Base-by-base conservation (phyloP, 2,329 filamentous ascomycete species). In the Whalleya microplaca region DNA sequence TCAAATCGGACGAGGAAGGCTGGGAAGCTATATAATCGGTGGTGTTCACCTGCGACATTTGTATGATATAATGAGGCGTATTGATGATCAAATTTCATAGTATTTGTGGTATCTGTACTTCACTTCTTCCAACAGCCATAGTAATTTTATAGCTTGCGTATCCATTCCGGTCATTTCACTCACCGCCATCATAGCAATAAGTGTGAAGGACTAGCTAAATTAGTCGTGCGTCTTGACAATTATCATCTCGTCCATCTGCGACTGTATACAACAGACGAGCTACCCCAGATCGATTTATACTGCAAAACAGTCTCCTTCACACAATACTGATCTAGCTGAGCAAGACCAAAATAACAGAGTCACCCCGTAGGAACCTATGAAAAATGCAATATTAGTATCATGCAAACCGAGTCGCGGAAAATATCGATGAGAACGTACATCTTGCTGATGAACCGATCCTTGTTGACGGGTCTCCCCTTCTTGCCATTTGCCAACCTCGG, bases 361-460 rank as follows among this genome's bases (percentile, higher is more conserved):
- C 92, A 58, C 92, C 92, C 73, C 92, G 82, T 64, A 96, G 76
- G 75, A 96, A 96, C 85, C 89, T 92, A 65, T 57, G 27, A 10
- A 59, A 51, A 18, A 29, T 21, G 29, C 21, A 47, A 44, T 40
- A 43, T 55, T 61, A 56, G 23, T 7, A 41, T 42, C 47, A 45
- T 32, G 19, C 21, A 40, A 27, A 21, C 27, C 23, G 41, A 55
- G 21, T 32, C 23, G 42, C 42, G 23, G 42, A 23, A 21, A 43
- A 48, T 18, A 54, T 37, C 21, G 10, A 9, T 14, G 20, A 19
- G 12, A 40, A 84, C 87, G 66, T 74, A 93, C 93, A 97, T 94
- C 81, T 97, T 97, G 83, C 91, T 96, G 71, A 98, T 95, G 76
- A 97, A 97, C 42, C 95, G 84, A 76, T 99, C 95, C 85, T 98